Percentiles rank a stretch among this genome's conserved stretches.
These are phyloP conservation scores for Hypoxylon subgilvum DNA, from an alignment of 495 filamentous ascomycete genomes.

Conservation along the genomic window DNA sequence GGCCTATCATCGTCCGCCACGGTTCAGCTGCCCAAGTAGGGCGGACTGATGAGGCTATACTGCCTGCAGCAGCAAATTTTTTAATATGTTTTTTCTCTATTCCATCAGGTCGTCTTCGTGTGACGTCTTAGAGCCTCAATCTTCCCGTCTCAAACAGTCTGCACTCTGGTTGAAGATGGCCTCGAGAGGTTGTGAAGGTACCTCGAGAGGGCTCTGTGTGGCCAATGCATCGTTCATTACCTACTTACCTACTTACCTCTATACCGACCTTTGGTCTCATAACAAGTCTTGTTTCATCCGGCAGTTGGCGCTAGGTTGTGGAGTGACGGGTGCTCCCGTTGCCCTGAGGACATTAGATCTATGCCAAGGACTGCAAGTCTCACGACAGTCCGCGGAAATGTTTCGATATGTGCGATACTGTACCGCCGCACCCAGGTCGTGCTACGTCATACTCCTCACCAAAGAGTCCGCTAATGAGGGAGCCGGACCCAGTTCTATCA, in stretches of 20 bases:
- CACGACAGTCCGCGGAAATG: slow-evolving; percentile 15
- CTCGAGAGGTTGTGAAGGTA: neutral
- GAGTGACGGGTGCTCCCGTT: slow-evolving; percentile 31
- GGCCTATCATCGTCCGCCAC: slow-evolving; percentile 21
- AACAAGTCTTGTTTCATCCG: neutral
- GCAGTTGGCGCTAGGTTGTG: slow-evolving; percentile 21
- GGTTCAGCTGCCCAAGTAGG: slow-evolving; percentile 33
- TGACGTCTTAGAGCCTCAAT: slow-evolving; percentile 20
- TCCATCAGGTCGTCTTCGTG: slow-evolving; percentile 9
- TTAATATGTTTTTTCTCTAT: too few species aligned
- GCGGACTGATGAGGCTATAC: slow-evolving; percentile 34
- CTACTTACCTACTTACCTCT: neutral
- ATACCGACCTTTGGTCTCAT: neutral
- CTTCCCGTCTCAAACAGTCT: neutral
- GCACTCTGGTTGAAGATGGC: neutral
- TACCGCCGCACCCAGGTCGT: neutral
- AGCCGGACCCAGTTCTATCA: slow-evolving; percentile 4
- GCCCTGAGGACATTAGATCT: slow-evolving; percentile 18
- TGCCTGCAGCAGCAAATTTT: slow-evolving; percentile 12
- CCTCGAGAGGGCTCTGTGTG: neutral
- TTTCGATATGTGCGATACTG: slow-evolving; percentile 1
- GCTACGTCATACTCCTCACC: slow-evolving; percentile 20
- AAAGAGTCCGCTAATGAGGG: slow-evolving; percentile 8
- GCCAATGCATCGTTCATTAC: neutral
- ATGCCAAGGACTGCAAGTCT: slow-evolving; percentile 29